Percentiles rank a stretch among this genome's conserved stretches.
Conservation (phyloP, 495 filamentous ascomycete genomes). For the Aspergillus carlsbadensis region DNA sequence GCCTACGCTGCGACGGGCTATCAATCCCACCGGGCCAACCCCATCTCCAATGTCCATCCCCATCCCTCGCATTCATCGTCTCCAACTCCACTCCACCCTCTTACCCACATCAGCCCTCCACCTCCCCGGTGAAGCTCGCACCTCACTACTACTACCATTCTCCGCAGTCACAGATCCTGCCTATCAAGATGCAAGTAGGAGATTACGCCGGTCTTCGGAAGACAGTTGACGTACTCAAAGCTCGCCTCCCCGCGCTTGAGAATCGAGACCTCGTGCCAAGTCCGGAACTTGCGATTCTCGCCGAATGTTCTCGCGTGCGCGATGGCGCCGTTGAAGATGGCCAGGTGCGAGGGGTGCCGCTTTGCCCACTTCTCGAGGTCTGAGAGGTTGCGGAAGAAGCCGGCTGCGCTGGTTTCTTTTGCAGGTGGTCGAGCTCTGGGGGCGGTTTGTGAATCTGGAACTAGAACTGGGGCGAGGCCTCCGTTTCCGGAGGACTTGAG, state of each 20-base stretch:
- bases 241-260: constrained; percentile 17
- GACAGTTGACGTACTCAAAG: constrained; percentile 28
- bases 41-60: no score
- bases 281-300: constrained; percentile 17
- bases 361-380: constrained; percentile 23
- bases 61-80: no score
- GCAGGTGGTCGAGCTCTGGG: no score
- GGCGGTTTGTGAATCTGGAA: no score
- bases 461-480: background rate
- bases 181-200: background rate
- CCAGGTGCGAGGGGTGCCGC: constrained; percentile 21
- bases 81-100: no score
- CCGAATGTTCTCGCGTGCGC: constrained; percentile 21
- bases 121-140: no score
- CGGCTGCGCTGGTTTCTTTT: constrained; percentile 22
- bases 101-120: no score
- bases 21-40: no score
- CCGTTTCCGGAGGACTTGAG: background rate
- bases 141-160: no score
- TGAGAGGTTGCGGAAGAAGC: constrained; percentile 19
- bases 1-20: no score
- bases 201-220: constrained; percentile 17
- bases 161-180: background rate
- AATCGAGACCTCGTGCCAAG: constrained; percentile 27
- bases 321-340: constrained; percentile 22